Evolutionary conservation across 257 asterid species (phyloP).

Genomic region (Przewalskia tangutica): DNA sequence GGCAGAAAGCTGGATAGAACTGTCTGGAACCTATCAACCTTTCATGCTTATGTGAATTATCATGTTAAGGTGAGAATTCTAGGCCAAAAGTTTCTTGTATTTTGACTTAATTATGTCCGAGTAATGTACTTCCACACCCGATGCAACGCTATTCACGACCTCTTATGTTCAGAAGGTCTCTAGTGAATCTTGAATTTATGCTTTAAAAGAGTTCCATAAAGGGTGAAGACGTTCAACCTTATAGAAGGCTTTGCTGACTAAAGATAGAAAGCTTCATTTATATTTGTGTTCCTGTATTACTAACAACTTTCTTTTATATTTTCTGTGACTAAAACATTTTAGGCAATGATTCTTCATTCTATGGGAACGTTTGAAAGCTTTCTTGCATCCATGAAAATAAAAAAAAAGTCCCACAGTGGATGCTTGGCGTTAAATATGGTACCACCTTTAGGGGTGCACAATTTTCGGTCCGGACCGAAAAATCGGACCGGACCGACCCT

Average conservation of each 20-base stretch:
- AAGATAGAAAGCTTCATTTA: neutral
- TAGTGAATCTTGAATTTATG: neutral
- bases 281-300: neutral
- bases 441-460: no score
- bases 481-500: no score
- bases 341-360: neutral
- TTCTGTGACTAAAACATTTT: neutral
- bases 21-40: constrained; percentile 87
- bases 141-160: neutral
- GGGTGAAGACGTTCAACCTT: neutral
- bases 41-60: constrained; percentile 93
- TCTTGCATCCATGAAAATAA: neutral
- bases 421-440: neutral
- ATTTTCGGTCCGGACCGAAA: no score
- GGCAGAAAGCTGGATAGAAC: constrained; percentile 92
- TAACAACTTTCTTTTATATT: neutral
- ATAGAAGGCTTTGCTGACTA: neutral
- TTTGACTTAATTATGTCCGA: neutral
- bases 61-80: constrained; percentile 73
- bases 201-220: neutral
- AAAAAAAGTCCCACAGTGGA: neutral
- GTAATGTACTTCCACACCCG: neutral
- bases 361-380: neutral
- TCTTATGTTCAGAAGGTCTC: neutral
- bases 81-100: neutral